Evolutionary conservation across 192 early-diverging fungal species (phyloP).

Genomic region (Linnemannia hyalina): DNA sequence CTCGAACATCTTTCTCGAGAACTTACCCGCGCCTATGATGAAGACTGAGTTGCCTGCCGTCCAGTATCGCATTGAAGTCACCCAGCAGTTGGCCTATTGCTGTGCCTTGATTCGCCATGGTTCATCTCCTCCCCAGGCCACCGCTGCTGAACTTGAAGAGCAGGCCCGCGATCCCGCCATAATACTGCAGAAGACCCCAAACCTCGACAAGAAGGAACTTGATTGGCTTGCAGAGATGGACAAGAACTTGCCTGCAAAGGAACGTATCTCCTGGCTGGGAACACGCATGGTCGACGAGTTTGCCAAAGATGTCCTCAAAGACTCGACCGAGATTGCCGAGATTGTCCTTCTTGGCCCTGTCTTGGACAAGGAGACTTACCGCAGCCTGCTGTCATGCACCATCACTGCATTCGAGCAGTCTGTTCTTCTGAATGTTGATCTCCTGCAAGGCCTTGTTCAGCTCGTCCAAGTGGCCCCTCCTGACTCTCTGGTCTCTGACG

Average conservation of each 20-base stretch:
- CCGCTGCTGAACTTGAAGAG: background rate
- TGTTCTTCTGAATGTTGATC: background rate
- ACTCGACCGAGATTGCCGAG: background rate
- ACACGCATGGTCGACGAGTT: background rate
- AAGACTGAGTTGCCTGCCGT: background rate
- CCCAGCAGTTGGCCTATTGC: background rate
- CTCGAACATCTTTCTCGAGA: background rate
- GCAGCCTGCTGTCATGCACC: background rate
- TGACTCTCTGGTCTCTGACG: background rate
- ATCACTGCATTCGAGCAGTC: background rate
- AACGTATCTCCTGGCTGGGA: background rate
- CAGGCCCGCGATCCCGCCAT: background rate
- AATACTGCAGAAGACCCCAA: background rate
- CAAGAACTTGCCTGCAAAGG: background rate
- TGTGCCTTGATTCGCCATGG: background rate
- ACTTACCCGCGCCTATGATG: background rate
- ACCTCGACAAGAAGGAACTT: background rate
- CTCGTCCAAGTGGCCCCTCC: background rate
- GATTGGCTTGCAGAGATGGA: background rate
- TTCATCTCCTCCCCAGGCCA: background rate
- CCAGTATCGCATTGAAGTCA: background rate
- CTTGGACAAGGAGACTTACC: background rate
- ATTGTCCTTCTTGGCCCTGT: background rate
- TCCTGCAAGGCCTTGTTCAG: background rate
- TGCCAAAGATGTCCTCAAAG: background rate